Evolutionary conservation across 176 grass and related monocot species (phyloP), one percentile per base, ranked within the genome.

Genomic region (Oryza nivara): DNA sequence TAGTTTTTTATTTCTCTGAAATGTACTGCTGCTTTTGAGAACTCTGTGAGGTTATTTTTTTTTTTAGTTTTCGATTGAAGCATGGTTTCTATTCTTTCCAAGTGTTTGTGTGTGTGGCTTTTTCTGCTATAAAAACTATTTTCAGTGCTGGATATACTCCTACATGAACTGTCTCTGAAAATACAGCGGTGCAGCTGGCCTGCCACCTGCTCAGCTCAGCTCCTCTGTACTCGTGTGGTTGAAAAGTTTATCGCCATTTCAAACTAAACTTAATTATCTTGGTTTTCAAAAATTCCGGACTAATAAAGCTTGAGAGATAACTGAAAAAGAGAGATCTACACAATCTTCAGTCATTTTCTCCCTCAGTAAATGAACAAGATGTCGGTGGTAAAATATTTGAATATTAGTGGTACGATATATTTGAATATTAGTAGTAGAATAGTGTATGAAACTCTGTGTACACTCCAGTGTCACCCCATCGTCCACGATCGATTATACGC

Each of bases 41-140:
- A 80, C 5, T 82, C 15, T 34, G 80, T 80, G 81, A 84, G 36
- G 5, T 22, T 73, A 20, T 63, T 9, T 60, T 30, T 32, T 60
- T 32, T 73, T 40, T 14, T 38, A 46, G 15, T 28, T 60, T 17
- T 46, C 23, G 19, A 34, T 7, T 46, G 16, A 44, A 36, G 48
- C 84, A 43, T 63, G 45, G 67, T 19, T 79, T 83, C 68, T 79
- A 75, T 83, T 86, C 74, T 90, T 86, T 86, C 8, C 67, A 74
- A 68, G 83, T 35, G 34, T 56, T 5, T 40, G 36, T 38, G 40
- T 41, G 54, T 48, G 70, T 44, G 47, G 26, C 20, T 35, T 49
- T 86, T 83, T 70, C 22, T 69, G 77, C 15, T 11, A 66, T 15
- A 72, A 81, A 72, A 40, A 23, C 0, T 4, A 5, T 11, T 19